Conservation (phyloP, 1,284 basidiomycete genomes). For the Albatrellus sp. region DNA sequence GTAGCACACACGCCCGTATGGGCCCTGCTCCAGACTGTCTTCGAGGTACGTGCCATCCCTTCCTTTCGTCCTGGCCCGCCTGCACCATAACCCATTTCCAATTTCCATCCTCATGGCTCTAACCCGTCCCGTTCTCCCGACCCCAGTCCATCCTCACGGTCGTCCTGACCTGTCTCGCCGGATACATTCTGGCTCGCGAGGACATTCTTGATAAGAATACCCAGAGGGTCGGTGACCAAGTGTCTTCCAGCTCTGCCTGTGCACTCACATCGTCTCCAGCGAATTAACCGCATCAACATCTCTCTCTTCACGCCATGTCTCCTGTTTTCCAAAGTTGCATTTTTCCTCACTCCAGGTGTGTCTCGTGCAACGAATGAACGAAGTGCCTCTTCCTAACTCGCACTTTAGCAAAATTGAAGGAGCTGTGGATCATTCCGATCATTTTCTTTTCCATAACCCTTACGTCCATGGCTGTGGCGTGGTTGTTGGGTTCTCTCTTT, state of each 20-base stretch:
- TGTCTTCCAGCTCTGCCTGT: not conserved
- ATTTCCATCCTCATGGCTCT: not conserved
- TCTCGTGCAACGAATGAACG: not conserved
- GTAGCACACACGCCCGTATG: slow-evolving; percentile 19
- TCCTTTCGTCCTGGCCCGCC: not conserved
- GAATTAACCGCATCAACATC: slow-evolving; percentile 72
- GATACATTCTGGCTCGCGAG: slow-evolving; percentile 69
- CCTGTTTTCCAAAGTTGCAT: slow-evolving; percentile 88
- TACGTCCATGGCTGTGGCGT: slow-evolving; percentile 47
- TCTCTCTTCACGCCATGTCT: slow-evolving; percentile 88
- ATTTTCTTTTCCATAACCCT: slow-evolving; percentile 62
- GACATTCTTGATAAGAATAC: slow-evolving; percentile 84
- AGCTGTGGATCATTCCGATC: slow-evolving; percentile 88
- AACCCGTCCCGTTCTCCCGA: not conserved
- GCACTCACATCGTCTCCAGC: slow-evolving; percentile 25
- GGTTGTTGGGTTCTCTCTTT: slow-evolving; percentile 35
- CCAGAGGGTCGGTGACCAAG: slow-evolving; percentile 55
- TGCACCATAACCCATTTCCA: not conserved
- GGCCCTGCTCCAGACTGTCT: slow-evolving; percentile 36
- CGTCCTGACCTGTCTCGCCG: slow-evolving; percentile 76
- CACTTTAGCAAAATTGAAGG: slow-evolving; percentile 58
- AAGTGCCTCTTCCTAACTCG: not conserved
- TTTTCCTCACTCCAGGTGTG: slow-evolving; percentile 60
- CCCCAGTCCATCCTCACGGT: slow-evolving; percentile 80
- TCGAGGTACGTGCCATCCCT: slow-evolving; percentile 28